Conservation (phyloP, 257 asterid genomes). For the Asclepias syriaca region DNA sequence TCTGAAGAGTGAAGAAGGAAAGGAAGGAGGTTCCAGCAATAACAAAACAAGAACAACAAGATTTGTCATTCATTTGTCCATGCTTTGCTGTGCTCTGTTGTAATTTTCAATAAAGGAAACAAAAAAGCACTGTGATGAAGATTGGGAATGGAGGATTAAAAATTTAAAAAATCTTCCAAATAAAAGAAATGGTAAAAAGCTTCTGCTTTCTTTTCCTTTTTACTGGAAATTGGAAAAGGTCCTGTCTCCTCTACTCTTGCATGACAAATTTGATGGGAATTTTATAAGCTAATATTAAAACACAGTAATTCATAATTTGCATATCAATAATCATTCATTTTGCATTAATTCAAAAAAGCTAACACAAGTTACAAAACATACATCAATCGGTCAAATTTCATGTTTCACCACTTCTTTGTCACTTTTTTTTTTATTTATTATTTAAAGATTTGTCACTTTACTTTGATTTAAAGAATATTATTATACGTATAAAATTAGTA, state of each 20-base stretch:
- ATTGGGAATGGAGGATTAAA: neutral
- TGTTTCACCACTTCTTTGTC: neutral
- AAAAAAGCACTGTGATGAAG: too few species aligned
- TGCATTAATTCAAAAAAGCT: too few species aligned
- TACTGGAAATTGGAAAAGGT: conserved; percentile 10
- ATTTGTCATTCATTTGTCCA: conserved; percentile 18
- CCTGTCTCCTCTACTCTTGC: neutral
- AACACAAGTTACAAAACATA: neutral
- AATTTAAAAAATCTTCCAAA: neutral
- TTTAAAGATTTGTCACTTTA: neutral
- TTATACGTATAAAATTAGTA: neutral
- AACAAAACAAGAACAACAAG: neutral
- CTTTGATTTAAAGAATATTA: neutral
- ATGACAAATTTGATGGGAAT: too few species aligned
- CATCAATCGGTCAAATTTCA: neutral
- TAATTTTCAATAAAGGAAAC: conserved; percentile 13
- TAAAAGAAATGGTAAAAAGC: conserved; percentile 2
- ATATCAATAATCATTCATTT: neutral
- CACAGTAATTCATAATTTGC: neutral
- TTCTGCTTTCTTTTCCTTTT: conserved; percentile 1
- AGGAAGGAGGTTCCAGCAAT: too few species aligned
- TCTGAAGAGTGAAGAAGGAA: neutral
- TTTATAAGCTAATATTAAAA: too few species aligned
- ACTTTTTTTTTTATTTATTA: neutral
- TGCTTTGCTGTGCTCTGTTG: conserved; percentile 20